Evolutionary conservation across 1,139 yeast species (phyloP).

Genomic region (Williopsis jadinii): DNA sequence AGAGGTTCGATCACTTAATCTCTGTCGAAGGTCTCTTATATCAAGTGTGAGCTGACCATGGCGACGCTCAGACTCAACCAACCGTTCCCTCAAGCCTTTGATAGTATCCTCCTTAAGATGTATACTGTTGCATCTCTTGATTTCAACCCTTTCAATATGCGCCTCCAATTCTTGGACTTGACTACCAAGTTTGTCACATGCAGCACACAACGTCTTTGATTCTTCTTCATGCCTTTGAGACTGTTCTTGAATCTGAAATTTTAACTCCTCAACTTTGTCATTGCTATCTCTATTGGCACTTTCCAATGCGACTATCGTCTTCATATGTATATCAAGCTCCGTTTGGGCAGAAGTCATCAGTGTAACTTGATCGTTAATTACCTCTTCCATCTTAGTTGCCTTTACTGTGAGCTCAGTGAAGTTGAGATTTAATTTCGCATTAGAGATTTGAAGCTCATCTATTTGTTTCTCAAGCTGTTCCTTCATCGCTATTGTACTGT

Average conservation of each 20-base stretch:
- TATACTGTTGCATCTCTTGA: too few species aligned
- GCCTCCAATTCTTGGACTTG: too few species aligned
- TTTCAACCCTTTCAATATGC: too few species aligned
- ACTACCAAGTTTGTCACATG: too few species aligned
- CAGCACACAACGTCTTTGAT: too few species aligned
- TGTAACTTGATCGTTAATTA: background rate
- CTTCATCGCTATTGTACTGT: background rate
- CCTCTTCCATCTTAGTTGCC: background rate
- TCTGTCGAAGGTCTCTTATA: conserved; percentile 1
- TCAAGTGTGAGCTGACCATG: background rate
- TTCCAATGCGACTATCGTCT: background rate
- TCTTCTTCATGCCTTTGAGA: too few species aligned
- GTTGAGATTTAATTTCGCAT: too few species aligned
- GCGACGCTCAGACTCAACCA: too few species aligned
- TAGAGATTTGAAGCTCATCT: background rate
- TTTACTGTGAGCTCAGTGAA: background rate
- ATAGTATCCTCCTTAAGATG: too few species aligned
- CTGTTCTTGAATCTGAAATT: conserved; percentile 1
- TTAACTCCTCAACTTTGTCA: conserved; percentile 10
- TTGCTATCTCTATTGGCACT: background rate
- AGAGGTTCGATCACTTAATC: conserved; percentile 9
- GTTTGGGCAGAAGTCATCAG: conserved; percentile 2
- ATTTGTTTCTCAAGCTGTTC: background rate
- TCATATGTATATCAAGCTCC: conserved; percentile 1
- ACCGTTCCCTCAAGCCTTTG: too few species aligned